These are phyloP conservation scores for Coelastrella sp. DNA, from an alignment of 139 green algal genomes.

Conservation along the genomic window DNA sequence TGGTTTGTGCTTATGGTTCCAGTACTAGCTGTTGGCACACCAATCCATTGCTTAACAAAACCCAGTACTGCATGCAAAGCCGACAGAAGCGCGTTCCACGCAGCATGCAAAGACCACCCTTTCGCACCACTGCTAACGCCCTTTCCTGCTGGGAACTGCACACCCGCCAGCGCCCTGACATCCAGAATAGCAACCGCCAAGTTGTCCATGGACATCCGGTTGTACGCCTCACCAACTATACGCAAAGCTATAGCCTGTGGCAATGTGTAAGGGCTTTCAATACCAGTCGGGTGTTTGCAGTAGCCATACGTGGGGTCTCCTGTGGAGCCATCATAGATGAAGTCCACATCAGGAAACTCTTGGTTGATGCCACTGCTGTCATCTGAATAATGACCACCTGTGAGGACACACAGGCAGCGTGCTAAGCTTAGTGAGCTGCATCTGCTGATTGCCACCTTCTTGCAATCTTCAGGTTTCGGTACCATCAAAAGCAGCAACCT, in stretches of 20 bases:
- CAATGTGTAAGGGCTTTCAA: neutral
- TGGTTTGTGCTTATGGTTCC: too few species aligned
- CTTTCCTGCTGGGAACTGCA: neutral
- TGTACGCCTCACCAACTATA: conserved; percentile 67
- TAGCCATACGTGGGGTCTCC: neutral
- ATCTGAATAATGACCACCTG: neutral
- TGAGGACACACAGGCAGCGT: too few species aligned
- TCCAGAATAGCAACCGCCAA: conserved; percentile 70
- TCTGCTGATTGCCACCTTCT: too few species aligned
- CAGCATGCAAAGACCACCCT: neutral
- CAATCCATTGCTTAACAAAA: too few species aligned
- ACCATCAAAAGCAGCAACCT: too few species aligned
- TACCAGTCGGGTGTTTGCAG: neutral
- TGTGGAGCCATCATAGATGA: neutral
- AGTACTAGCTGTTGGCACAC: too few species aligned
- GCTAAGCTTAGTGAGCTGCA: too few species aligned
- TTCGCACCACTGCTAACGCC: neutral
- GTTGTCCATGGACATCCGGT: conserved; percentile 73
- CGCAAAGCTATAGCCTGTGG: conserved; percentile 46
- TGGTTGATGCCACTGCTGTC: neutral
- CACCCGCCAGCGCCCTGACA: conserved; percentile 31
- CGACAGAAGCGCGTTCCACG: neutral
- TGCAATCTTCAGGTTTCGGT: too few species aligned
- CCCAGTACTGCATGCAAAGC: neutral
- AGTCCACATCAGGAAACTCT: neutral